Conservation (phyloP, 176 grass and related monocot genomes). For the Lolium perenne region DNA sequence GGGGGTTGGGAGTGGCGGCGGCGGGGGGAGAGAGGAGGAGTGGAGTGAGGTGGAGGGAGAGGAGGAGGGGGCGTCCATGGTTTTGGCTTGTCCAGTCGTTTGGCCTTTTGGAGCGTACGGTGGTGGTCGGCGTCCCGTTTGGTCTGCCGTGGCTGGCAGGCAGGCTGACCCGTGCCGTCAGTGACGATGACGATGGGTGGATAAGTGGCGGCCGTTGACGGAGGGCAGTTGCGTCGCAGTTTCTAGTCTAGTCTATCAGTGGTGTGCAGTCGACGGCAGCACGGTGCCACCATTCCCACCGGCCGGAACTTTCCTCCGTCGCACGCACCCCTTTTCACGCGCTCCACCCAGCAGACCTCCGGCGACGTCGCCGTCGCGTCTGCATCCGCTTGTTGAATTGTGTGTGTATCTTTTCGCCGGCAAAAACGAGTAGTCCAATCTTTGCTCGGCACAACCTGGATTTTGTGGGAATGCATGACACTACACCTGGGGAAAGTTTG, state of each 20-base stretch:
- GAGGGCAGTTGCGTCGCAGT: conserved; percentile 17
- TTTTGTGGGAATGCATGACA: too few relatives aligned
- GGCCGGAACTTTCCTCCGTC: not conserved
- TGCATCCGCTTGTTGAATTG: too few relatives aligned
- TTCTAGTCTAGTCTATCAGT: not conserved
- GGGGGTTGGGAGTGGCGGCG: not conserved
- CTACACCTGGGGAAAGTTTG: too few relatives aligned
- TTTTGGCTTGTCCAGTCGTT: not conserved
- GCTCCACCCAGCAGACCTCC: too few relatives aligned
- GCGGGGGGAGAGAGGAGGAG: not conserved
- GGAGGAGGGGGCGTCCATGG: conserved; percentile 10
- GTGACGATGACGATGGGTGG: not conserved
- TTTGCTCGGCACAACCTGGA: too few relatives aligned
- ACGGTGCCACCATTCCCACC: not conserved
- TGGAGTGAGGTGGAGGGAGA: not conserved
- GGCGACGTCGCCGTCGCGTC: too few relatives aligned
- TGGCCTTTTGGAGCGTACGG: not conserved
- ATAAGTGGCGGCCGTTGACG: not conserved
- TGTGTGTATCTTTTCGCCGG: too few relatives aligned
- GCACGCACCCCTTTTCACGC: too few relatives aligned
- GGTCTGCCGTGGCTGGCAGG: not conserved
- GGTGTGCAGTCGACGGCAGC: not conserved
- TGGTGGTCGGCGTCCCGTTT: not conserved
- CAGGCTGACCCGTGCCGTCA: conserved; percentile 8
- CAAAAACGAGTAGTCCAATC: too few relatives aligned